Conservation (phyloP, 441 rosid species). For the Theobroma grandiflorum region DNA sequence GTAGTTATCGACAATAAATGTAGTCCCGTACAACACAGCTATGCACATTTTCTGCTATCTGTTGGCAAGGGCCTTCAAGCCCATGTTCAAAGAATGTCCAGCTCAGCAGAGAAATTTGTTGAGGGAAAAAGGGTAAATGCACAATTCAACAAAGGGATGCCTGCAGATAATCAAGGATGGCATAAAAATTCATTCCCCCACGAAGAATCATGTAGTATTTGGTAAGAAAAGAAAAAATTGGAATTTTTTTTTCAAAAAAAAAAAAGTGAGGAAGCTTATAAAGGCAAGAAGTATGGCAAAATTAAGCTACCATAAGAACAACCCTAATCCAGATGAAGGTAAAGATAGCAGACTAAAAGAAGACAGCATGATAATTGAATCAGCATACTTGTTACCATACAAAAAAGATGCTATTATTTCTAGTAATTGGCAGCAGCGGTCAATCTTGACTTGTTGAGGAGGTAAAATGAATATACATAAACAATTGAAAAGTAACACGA, state of each 20-base stretch:
- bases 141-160: neutral
- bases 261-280: no score
- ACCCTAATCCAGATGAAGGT: neutral
- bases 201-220: neutral
- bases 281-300: neutral
- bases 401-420: neutral
- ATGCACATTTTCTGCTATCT: neutral
- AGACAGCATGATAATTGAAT: neutral
- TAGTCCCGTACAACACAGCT: neutral
- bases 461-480: no score
- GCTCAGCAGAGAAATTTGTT: neutral
- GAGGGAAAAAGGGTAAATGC: neutral
- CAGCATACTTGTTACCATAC: neutral
- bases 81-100: neutral
- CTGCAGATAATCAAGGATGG: neutral
- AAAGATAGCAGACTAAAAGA: neutral
- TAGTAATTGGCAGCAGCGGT: neutral
- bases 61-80: neutral
- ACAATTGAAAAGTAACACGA: neutral
- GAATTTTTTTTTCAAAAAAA: neutral
- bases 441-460: no score
- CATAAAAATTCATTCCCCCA: constrained; percentile 7
- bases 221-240: neutral
- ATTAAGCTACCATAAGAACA: neutral
- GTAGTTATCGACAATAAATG: neutral